Base-by-base conservation (phyloP, 1,139 yeast genomes). In the Candida mesenterica region DNA sequence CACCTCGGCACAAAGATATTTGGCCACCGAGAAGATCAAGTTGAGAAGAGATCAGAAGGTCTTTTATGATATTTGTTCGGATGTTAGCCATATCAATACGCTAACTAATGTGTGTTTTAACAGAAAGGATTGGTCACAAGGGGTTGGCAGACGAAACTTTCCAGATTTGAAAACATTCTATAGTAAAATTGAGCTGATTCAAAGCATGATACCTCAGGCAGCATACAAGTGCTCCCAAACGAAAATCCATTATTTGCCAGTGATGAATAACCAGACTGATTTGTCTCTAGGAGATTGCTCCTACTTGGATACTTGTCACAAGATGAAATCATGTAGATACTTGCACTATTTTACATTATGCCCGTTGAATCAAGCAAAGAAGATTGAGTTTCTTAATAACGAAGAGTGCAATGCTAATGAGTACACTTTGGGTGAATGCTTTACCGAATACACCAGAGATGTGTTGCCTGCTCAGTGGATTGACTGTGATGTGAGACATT, bases 231-330 rank as follows among this genome's bases (percentile, higher is more conserved):
- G 92, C 48, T 50, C 72, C 7, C 59, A 62, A 26, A 47, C 48
- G 0, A 77, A 75, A 41, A 71, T 76, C 34, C 94, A 84, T 55
- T 79, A 67, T 48, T 61, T 84, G 19, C 89, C 90, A 1, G 66
- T 82, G 13, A 58, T 79, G 30, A 72, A 68, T 30, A 50, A 50
- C 22, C 65, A 68, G 25, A 69, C 96, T 0, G 97, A 90, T 50
- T 39, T 60, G 1, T 61, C 69, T 15, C 58, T 87, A n/a, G 97
- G 97, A 1, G 97, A 90, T 57, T 90, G 97, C 52, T 89, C 96
- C 4, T 90, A 90, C 52, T 68, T 90, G 43, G 97, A 90, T 55
- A 89, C 97, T 1, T 90, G 97, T 52, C 96, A 87, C 60, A 88
- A 89, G 57, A 75, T 85, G 59, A 79, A 77, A 44, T 67, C 79